A percentile compares a stretch with the other conserved stretches of the same genome.
phyloP scores from a whole-genome alignment of 2,329 filamentous ascomycete species.

The Fusarium hostae region DNA sequence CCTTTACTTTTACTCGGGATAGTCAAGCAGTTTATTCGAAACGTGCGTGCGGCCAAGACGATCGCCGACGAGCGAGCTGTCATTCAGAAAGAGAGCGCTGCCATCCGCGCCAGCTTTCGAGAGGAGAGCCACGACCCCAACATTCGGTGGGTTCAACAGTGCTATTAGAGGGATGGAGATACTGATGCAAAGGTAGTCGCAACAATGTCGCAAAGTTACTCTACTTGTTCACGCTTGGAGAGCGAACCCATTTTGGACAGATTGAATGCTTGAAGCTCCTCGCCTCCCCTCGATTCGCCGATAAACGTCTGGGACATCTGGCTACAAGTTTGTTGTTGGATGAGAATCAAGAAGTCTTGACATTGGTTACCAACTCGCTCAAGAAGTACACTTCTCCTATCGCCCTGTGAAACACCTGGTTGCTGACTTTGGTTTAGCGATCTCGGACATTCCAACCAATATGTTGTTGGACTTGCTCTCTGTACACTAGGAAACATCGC shows the following conservation, averaged over 20 bases:
- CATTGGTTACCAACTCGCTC: conserved; percentile 95
- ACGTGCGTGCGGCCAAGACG: conserved; percentile 97
- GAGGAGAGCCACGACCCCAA: conserved; percentile 95
- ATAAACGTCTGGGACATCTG: conserved; percentile 95
- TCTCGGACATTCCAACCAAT: conserved; percentile 96
- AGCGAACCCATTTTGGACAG: conserved; percentile 98
- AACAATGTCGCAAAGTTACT: conserved; percentile 99
- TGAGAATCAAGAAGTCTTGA: conserved; percentile 98
- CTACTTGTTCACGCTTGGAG: conserved; percentile 96
- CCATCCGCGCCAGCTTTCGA: conserved; percentile 95
- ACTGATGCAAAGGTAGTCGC: conserved; percentile 66
- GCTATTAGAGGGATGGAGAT: neutral
- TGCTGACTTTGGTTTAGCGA: conserved; percentile 68
- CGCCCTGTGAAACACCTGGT: neutral
- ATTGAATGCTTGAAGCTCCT: conserved; percentile 99
- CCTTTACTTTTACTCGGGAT: conserved; percentile 26
- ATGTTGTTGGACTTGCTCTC: conserved; percentile 94
- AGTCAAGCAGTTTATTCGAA: conserved; percentile 99
- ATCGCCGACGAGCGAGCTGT: conserved; percentile 98
- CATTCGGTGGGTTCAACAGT: conserved; percentile 73
- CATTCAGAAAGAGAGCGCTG: conserved; percentile 98
- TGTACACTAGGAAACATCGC: conserved; percentile 98
- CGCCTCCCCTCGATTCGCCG: conserved; percentile 95
- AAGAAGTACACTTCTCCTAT: conserved; percentile 77
- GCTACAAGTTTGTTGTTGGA: conserved; percentile 96